A percentile compares a stretch with the other conserved stretches of the same genome.
phyloP scores from a whole-genome alignment of 2,329 filamentous ascomycete genomes.

The Sphaerostilbella broomeana region DNA sequence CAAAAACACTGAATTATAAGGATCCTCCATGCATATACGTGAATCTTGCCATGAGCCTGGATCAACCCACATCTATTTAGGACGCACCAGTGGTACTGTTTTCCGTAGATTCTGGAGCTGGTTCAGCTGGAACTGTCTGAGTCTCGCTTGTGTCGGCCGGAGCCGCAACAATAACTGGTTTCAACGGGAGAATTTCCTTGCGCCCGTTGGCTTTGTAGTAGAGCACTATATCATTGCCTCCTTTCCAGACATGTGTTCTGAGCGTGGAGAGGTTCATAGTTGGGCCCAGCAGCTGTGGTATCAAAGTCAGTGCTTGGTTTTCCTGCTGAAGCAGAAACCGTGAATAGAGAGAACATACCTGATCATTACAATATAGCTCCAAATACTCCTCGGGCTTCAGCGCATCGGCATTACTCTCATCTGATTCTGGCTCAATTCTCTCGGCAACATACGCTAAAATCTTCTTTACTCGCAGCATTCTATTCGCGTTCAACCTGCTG shows the following conservation, averaged over 20 bases:
- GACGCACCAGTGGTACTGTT: neutral
- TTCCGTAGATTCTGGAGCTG: conserved; percentile 1
- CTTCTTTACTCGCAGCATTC: conserved; percentile 94
- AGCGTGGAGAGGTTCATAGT: conserved; percentile 93
- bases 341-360: conserved; percentile 48
- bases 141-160: conserved; percentile 11
- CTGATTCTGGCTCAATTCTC: conserved; percentile 68
- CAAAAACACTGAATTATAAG: too few relatives aligned
- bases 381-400: conserved; percentile 86
- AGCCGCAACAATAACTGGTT: neutral
- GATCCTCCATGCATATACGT: conserved; percentile 2
- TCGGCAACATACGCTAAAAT: conserved; percentile 89
- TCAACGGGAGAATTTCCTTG: conserved; percentile 46
- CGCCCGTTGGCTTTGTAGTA: conserved; percentile 90
- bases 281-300: conserved; percentile 55
- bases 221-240: conserved; percentile 84
- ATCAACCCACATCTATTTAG: neutral
- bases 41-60: too few relatives aligned
- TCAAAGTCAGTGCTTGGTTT: conserved; percentile 12
- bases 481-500: conserved; percentile 88
- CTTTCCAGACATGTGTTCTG: conserved; percentile 87
- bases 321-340: neutral
- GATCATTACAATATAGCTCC: conserved; percentile 89
- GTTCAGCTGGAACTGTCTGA: conserved; percentile 13
- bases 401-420: conserved; percentile 50